Evolutionary conservation across 2,329 filamentous ascomycete species (phyloP), one percentile per base, ranked within the genome.

Genomic region (Fusarium burgessii): DNA sequence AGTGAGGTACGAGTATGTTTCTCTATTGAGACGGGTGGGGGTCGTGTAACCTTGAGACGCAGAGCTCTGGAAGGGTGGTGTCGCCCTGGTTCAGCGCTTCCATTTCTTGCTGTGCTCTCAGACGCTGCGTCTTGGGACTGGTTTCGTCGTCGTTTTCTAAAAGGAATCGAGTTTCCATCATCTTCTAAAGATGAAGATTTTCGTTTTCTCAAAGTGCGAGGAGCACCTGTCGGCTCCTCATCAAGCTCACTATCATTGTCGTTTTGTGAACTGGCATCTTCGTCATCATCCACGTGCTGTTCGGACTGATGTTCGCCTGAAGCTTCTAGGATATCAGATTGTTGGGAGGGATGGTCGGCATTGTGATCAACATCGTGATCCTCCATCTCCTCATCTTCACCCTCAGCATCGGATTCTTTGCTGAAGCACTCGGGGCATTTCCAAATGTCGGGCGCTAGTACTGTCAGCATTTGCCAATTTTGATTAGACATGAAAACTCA

Each of bases 131-230:
- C 85, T n/a, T 84, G 83, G 0, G 82, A 82, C 1, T 82, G 81
- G 27, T 86, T 84, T 74, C 84, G 84, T 46, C 85, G 81, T 36
- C 89, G 84, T 78, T 89, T 91, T 66, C 87, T 86, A 38, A 86
- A 77, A 2, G 84, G 82, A 62, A 84, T 81, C 18, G 83, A 80
- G 18, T 84, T 83, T 72, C 92, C 86, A 69, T 93, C 84, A 70
- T 82, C 84, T 51, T 91, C 90, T 15, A 88, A 84, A 6, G 92
- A 92, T 2, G 93, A 94, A 20, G 93, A 91, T 80, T 95, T 97
- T 58, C 95, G 90, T 82, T 97, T 97, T 66, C 95, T 88, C 65
- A 97, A 83, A 35, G 92, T 88, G 57, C 94, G 91, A 12, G 93
- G 91, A 47, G 91, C 92, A 79, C 95, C 73, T 5, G 49, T 50